Evolutionary conservation across 1,284 basidiomycete genomes (phyloP), one percentile per base, ranked within the genome.

Genomic region (Neonothopanus nambi): DNA sequence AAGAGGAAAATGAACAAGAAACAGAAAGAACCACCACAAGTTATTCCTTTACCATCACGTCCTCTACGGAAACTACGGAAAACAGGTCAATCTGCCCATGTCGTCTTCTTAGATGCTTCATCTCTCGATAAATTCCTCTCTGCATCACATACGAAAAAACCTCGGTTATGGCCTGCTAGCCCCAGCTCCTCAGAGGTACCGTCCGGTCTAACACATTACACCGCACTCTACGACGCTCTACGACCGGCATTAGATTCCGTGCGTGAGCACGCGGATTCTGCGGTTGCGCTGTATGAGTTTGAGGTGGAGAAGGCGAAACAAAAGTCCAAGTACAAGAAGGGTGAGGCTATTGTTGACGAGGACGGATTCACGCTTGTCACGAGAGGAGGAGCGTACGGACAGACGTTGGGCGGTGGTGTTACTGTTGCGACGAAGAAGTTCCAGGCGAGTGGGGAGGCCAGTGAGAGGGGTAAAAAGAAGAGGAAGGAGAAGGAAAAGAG

Each of bases 331-430:
- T 90, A 90, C 65, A 77, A 70, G 57, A 91, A 89, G 66, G 89
- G 89, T 26, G 89, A 91, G 64, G 89, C 90, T 11, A 80, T 95
- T 53, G 89, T 95, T 44, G 93, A 96, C 68, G 91, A 91, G 58
- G 93, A 96, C 60, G 93, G 93, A 0, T 96, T 95, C 68, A 95
- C 92, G 11, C 80, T 95, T 9, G 93, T 96, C 26, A 90, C 88
- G 21, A 79, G 93, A 26, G 91, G 91, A 8, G 93, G 93, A 6
- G 87, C 88, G 23, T 94, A 93, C 64, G 93, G 93, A 3, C 80
- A 92, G 63, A 92, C 91, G 0, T 71, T 91, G 2, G 91, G 90
- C 30, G 90, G 90, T 8, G 89, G 88, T 1, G 87, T 91, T 17
- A 81, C 76, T 3, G 88, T 94, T 26, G 90, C 91, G 23, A 89